phyloP scores from a whole-genome alignment of 495 filamentous ascomycete genomes.

The Pseudotulostoma volvatum region DNA sequence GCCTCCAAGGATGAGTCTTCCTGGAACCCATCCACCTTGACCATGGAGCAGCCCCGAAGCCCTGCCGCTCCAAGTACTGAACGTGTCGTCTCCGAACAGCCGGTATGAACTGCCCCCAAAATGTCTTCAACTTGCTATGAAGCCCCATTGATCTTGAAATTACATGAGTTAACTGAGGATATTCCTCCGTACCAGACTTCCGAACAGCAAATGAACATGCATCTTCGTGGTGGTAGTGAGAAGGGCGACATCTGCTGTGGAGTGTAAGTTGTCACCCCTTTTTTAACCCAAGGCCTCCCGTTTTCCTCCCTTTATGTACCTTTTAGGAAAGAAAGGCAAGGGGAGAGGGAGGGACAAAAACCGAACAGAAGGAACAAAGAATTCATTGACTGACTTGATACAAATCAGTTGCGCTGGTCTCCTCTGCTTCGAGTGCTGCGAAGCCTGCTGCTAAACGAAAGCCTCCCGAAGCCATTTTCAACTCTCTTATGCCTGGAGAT shows the following conservation, averaged over 20 bases:
- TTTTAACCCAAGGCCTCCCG: too few species aligned
- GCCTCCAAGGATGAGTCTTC: conserved; percentile 20
- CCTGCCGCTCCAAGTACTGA: conserved; percentile 11
- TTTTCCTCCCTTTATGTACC: too few species aligned
- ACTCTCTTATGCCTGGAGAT: not conserved
- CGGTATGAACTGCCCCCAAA: conserved; percentile 10
- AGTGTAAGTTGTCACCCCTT: conserved; percentile 17
- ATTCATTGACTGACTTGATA: too few species aligned
- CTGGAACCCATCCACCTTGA: conserved; percentile 19
- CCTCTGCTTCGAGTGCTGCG: conserved; percentile 29
- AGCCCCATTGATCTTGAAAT: too few species aligned
- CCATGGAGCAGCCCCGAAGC: conserved; percentile 22
- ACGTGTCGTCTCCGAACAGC: conserved; percentile 19
- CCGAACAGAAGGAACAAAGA: too few species aligned
- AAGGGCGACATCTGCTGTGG: conserved; percentile 28
- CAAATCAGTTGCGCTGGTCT: conserved; percentile 29
- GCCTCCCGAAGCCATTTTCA: not conserved
- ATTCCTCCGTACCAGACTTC: conserved; percentile 11
- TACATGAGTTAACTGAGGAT: not conserved
- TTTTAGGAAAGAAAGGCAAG: too few species aligned
- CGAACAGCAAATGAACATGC: conserved; percentile 22
- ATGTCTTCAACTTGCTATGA: not conserved
- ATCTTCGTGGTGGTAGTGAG: conserved; percentile 27
- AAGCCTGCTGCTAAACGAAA: conserved; percentile 26
- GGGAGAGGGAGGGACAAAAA: too few species aligned